Base-by-base conservation (phyloP, 2,329 filamentous ascomycete species). In the Calonectria multiphialidica region DNA sequence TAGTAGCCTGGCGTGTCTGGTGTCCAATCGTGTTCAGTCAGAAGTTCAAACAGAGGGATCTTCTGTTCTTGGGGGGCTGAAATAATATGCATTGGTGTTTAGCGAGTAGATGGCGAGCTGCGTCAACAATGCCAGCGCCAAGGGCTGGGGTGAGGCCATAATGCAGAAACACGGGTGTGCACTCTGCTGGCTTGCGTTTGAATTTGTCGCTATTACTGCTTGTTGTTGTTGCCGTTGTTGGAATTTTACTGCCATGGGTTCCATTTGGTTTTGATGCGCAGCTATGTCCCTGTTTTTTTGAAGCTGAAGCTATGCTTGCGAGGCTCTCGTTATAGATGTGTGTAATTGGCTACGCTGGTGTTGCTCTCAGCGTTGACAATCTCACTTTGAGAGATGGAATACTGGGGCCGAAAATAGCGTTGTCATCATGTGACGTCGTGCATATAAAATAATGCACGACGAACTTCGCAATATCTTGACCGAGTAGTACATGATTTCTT, bases 11-110 rank as follows among this genome's bases (percentile, higher is more conserved):
- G 74, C 0, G 55, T 72, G 6, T 77, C 77, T 1, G 65, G 61
- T 0, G 37, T 74, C 76, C 76, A 78, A n/a, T 70, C 72, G 18
- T 77, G 49, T 6, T 69, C 7, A 0, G n/a, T n/a, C 8, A 78
- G 61, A 13, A 64, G 33, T 10, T 77, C 72, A 2, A 78, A 78
- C 0, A 78, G 28, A 1, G 59, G 7, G 2, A 72, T 71, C 42
- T 49, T 61, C 3, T 53, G 47, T 2, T 66, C 6, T 18, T 18
- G 9, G 5, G 75, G 72, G 1, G 76, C 69, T 2, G 30, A 55
- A 16, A 78, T 50, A 18, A 73, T 28, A 6, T 64, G 18, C 0
- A 15, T 5, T 12, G 76, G 70, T 0, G 75, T 72, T 21, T 21
- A 0, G 44, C 42, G 3, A 78, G 68, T 5, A 78, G 47, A 15